phyloP scores from a whole-genome alignment of 1,139 yeast species.

The Pneumocystis jirovecii region DNA sequence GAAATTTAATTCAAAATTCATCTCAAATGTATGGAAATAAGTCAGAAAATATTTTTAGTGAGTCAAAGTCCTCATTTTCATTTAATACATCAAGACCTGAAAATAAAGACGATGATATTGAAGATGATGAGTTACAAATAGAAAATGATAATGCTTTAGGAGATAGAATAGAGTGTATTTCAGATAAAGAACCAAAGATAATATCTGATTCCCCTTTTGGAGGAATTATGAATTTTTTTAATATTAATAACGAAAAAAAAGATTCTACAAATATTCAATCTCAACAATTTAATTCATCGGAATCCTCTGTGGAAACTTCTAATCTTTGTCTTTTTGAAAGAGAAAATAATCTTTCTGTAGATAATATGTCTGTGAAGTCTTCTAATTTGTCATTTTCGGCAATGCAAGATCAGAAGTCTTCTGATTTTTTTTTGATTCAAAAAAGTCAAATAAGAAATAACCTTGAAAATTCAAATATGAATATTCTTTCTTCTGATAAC shows the following conservation, averaged over 20 bases:
- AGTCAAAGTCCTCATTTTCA: background rate
- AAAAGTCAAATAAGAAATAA: background rate
- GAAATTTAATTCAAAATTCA: background rate
- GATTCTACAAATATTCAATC: background rate
- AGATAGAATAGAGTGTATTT: background rate
- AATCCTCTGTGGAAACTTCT: background rate
- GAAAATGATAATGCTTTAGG: background rate
- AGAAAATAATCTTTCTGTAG: background rate
- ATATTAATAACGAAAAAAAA: background rate
- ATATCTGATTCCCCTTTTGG: background rate
- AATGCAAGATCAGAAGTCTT: background rate
- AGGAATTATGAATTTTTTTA: background rate
- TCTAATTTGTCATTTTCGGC: background rate
- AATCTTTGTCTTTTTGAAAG: background rate
- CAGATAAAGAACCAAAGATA: background rate
- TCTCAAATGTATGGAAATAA: background rate
- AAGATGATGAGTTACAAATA: background rate
- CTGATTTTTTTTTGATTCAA: background rate
- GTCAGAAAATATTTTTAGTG: background rate
- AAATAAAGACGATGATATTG: background rate
- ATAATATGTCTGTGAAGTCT: background rate
- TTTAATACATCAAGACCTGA: background rate
- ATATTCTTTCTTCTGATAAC: background rate
- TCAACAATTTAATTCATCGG: background rate
- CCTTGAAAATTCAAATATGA: background rate